phyloP scores from a whole-genome alignment of 768 basidiomycete species.

The Russula virescens region DNA sequence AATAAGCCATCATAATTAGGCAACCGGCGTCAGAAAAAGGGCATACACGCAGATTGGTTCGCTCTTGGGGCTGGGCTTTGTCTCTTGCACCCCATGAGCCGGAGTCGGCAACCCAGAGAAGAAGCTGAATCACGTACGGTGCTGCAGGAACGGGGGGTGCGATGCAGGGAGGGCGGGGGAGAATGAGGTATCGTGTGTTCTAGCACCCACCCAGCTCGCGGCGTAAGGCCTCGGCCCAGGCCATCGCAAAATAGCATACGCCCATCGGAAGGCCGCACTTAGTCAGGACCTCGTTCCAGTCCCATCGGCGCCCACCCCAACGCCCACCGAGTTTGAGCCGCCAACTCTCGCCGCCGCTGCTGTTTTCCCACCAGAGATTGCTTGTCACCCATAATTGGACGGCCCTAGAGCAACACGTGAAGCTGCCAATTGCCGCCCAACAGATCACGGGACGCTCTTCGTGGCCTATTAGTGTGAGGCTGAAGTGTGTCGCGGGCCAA shows the following conservation, averaged over 20 bases:
- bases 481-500: constrained; percentile 90
- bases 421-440: constrained; percentile 88
- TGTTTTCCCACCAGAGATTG: constrained; percentile 49
- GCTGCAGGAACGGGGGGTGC: constrained; percentile 12
- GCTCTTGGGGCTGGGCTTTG: background rate
- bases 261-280: constrained; percentile 73
- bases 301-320: constrained; percentile 66
- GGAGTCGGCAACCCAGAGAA: no score
- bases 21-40: background rate
- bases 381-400: constrained; percentile 96
- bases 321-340: constrained; percentile 30
- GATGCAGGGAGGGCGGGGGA: background rate
- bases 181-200: background rate
- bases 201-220: constrained; percentile 33
- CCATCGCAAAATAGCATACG: constrained; percentile 71
- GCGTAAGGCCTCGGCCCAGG: constrained; percentile 52
- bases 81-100: background rate
- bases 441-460: constrained; percentile 70
- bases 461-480: constrained; percentile 66
- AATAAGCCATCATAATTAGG: background rate
- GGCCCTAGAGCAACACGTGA: constrained; percentile 75
- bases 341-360: constrained; percentile 15
- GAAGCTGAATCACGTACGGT: background rate
- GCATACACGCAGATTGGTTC: background rate
- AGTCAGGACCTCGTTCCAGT: constrained; percentile 67